Evolutionary conservation across 2,329 filamentous ascomycete genomes (phyloP).

Genomic region (Huntiella abstrusa): DNA sequence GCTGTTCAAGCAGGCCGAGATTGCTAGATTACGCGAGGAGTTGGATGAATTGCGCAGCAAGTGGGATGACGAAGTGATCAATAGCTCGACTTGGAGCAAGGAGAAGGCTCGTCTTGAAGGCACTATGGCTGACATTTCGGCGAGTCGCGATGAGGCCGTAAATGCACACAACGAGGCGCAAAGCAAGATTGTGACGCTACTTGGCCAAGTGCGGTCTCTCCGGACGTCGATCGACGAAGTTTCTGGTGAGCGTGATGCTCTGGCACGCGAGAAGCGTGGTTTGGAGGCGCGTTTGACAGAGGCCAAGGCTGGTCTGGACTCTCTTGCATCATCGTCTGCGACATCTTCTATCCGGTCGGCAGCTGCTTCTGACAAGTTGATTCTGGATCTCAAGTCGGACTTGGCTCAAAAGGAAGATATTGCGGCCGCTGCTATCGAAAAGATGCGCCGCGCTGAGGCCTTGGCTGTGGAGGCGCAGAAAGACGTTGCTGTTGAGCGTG

Average conservation of each 20-base stretch:
- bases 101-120: slow-evolving; percentile 86
- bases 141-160: slow-evolving; percentile 84
- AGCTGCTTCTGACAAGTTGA: slow-evolving; percentile 70
- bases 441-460: slow-evolving; percentile 89
- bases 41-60: slow-evolving; percentile 86
- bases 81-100: slow-evolving; percentile 96
- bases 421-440: slow-evolving; percentile 75
- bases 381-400: slow-evolving; percentile 72
- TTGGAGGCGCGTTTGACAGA: slow-evolving; percentile 72
- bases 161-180: slow-evolving; percentile 90
- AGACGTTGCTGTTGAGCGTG: slow-evolving; percentile 72
- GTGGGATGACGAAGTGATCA: slow-evolving; percentile 96
- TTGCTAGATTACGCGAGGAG: slow-evolving; percentile 77
- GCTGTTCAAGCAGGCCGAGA: slow-evolving; percentile 73
- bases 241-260: slow-evolving; percentile 63
- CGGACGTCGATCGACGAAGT: slow-evolving; percentile 74
- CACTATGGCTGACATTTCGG: slow-evolving; percentile 70
- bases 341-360: slow-evolving; percentile 80
- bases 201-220: slow-evolving; percentile 75
- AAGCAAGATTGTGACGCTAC: slow-evolving; percentile 71
- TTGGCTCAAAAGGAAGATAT: slow-evolving; percentile 90
- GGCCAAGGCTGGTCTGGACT: slow-evolving; percentile 73
- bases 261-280: slow-evolving; percentile 76
- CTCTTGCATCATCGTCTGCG: slow-evolving; percentile 49
- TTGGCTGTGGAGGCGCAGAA: slow-evolving; percentile 79